These are phyloP conservation scores for Tulasnella sp. DNA, from an alignment of 768 basidiomycete genomes.

Conservation along the genomic window DNA sequence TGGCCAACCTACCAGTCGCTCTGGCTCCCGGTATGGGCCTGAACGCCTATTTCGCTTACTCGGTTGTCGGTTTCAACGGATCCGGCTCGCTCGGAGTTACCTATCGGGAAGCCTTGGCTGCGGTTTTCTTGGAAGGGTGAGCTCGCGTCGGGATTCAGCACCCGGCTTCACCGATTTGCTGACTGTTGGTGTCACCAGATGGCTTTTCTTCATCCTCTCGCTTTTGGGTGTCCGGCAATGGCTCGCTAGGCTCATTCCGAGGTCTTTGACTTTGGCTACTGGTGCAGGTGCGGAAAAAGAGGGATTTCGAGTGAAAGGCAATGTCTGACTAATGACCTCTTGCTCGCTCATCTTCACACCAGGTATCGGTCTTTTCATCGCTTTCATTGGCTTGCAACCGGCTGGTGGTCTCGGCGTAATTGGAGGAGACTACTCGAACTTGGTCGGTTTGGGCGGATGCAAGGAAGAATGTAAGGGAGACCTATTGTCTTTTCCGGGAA, in stretches of 20 bases:
- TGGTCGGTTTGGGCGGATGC: constrained; percentile 72
- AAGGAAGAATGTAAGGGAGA: constrained; percentile 35
- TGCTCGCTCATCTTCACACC: not conserved
- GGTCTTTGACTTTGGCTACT: constrained; percentile 72
- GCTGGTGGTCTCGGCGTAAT: constrained; percentile 60
- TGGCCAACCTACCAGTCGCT: constrained; percentile 80
- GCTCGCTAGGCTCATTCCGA: constrained; percentile 81
- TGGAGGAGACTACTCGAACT: constrained; percentile 56
- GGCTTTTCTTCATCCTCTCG: constrained; percentile 72
- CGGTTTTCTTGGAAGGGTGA: constrained; percentile 80
- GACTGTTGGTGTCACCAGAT: constrained; percentile 30
- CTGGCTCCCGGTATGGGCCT: constrained; percentile 73
- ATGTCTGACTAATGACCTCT: not conserved
- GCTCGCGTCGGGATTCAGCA: constrained; percentile 17
- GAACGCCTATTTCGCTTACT: constrained; percentile 65
- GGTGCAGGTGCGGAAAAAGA: constrained; percentile 56
- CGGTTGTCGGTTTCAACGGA: constrained; percentile 77
- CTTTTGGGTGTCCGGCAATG: constrained; percentile 79
- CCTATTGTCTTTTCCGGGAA: too few species aligned
- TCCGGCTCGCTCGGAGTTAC: constrained; percentile 40
- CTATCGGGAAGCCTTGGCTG: constrained; percentile 70
- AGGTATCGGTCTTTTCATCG: constrained; percentile 72
- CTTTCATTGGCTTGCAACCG: constrained; percentile 59
- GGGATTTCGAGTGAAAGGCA: too few species aligned
- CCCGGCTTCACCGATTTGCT: not conserved